Percentiles rank a stretch among this genome's conserved stretches.
phyloP scores from a whole-genome alignment of 164 flowering plant species.

The Piper longum region DNA sequence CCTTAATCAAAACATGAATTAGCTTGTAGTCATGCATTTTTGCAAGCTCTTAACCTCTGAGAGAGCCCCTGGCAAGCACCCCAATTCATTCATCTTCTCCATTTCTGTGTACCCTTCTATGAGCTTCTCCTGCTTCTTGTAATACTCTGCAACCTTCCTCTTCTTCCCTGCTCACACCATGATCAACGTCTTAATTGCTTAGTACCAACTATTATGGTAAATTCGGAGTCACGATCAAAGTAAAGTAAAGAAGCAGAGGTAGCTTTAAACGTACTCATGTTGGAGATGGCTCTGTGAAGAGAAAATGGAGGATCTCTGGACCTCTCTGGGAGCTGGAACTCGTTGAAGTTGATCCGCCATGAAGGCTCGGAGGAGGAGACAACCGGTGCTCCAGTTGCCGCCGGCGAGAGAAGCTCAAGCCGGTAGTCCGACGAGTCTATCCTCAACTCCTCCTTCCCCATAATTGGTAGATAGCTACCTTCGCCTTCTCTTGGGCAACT shows the following conservation, averaged over 20 bases:
- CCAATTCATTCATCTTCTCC: constrained; percentile 45
- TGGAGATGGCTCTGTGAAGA: constrained; percentile 3
- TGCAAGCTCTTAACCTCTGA: constrained; percentile 39
- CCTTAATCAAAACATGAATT: not conserved
- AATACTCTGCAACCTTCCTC: constrained; percentile 55
- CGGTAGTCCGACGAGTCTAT: constrained; percentile 18
- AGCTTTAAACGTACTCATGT: constrained; percentile 1
- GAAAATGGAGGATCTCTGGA: constrained; percentile 4
- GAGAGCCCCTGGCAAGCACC: constrained; percentile 35
- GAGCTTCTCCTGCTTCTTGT: constrained; percentile 70
- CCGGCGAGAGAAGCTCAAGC: constrained; percentile 23
- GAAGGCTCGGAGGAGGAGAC: constrained; percentile 18
- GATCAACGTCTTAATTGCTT: not conserved
- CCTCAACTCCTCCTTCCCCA: constrained; percentile 5
- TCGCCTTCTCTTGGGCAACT: too few relatives aligned
- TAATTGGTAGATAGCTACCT: too few relatives aligned
- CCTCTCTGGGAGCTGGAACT: constrained; percentile 17
- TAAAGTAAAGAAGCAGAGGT: not conserved
- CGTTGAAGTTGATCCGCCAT: constrained; percentile 34
- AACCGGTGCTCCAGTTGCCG: constrained; percentile 9
- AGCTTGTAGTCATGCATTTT: not conserved
- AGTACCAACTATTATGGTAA: not conserved
- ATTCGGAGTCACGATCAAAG: not conserved
- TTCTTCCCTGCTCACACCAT: constrained; percentile 27
- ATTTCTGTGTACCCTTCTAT: constrained; percentile 75